Conservation (phyloP, 2,329 filamentous ascomycete genomes). For the Nemania abortiva region DNA sequence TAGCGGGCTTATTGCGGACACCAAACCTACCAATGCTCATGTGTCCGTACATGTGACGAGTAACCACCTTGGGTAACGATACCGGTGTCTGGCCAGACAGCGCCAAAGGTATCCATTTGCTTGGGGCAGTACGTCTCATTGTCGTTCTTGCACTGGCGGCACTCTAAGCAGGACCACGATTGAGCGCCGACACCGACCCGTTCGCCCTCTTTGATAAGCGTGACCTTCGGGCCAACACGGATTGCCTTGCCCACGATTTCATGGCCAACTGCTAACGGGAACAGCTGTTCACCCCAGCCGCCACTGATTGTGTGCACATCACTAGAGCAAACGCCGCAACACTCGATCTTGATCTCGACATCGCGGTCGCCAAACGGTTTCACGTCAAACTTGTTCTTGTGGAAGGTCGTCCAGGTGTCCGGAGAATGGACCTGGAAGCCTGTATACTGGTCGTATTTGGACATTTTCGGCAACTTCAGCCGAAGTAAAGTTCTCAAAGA, state of each 20-base stretch:
- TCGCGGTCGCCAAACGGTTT: constrained; percentile 91
- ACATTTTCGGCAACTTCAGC: constrained; percentile 53
- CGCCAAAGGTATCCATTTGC: constrained; percentile 70
- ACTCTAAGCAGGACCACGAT: constrained; percentile 72
- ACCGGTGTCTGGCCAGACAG: constrained; percentile 68
- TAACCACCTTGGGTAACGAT: constrained; percentile 73
- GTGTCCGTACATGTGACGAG: constrained; percentile 74
- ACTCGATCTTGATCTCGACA: constrained; percentile 87
- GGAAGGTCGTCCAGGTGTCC: constrained; percentile 69
- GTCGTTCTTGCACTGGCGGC: constrained; percentile 73
- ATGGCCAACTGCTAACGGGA: constrained; percentile 69
- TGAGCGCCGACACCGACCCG: constrained; percentile 78
- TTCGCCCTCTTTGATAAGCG: constrained; percentile 69
- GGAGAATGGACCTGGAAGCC: constrained; percentile 70
- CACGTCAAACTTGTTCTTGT: constrained; percentile 81
- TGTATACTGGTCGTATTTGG: constrained; percentile 70
- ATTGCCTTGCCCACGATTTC: constrained; percentile 79
- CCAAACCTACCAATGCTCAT: constrained; percentile 74
- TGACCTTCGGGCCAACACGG: constrained; percentile 75
- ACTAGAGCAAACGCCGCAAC: constrained; percentile 80
- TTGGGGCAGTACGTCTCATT: constrained; percentile 77
- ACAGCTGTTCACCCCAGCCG: constrained; percentile 66
- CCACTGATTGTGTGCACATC: constrained; percentile 78
- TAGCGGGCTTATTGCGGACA: neutral
- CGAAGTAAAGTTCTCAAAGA: neutral